Conservation (phyloP, 2,329 filamentous ascomycete genomes). For the Raffaelea deltoideospora region DNA sequence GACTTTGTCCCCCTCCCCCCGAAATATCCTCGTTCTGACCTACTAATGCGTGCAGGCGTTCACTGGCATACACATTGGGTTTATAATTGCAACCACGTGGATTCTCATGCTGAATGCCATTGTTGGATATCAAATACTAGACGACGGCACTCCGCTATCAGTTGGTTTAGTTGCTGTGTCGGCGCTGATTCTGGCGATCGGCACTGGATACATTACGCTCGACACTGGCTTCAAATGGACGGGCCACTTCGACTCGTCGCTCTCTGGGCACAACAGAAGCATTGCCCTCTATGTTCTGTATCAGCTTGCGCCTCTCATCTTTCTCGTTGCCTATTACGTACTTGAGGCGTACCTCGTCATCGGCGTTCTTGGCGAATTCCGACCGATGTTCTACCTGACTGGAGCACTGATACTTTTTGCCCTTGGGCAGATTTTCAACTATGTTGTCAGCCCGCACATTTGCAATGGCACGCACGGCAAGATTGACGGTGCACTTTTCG, state of each 20-base stretch:
- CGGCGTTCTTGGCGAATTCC: slow-evolving; percentile 69
- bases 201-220: slow-evolving; percentile 88
- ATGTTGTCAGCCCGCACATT: slow-evolving; percentile 80
- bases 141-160: slow-evolving; percentile 81
- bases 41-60: slow-evolving; percentile 63
- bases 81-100: slow-evolving; percentile 81
- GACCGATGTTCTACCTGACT: slow-evolving; percentile 81
- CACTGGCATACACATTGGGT: slow-evolving; percentile 75
- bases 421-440: slow-evolving; percentile 90
- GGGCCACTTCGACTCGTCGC: slow-evolving; percentile 53
- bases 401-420: slow-evolving; percentile 70
- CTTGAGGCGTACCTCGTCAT: slow-evolving; percentile 76
- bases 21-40: too few relatives aligned
- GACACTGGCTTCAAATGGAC: slow-evolving; percentile 87
- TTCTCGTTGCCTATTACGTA: slow-evolving; percentile 75
- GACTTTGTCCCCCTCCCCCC: slow-evolving; percentile 4
- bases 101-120: slow-evolving; percentile 81
- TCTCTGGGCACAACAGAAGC: slow-evolving; percentile 45
- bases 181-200: slow-evolving; percentile 59
- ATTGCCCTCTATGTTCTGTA: slow-evolving; percentile 91
- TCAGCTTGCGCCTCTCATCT: slow-evolving; percentile 75
- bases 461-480: slow-evolving; percentile 70
- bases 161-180: slow-evolving; percentile 61
- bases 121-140: slow-evolving; percentile 84
- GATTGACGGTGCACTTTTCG: slow-evolving; percentile 85